Evolutionary conservation across 306 rosid genomes (phyloP), one percentile per base, ranked within the genome.

Genomic region (Pterocarpus macrocarpus): DNA sequence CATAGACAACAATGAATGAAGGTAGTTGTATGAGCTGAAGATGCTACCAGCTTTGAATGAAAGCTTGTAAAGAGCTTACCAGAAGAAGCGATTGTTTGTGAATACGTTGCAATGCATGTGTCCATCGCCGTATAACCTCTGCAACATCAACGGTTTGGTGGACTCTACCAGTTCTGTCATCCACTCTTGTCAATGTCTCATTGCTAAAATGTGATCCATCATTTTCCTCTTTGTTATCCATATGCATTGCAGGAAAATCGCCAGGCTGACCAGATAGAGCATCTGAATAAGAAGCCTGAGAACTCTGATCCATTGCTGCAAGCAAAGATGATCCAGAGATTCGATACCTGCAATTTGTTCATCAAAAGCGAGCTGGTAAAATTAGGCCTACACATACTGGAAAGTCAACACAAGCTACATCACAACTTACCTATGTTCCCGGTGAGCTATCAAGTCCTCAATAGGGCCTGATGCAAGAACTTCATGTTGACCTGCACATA

Each of bases 231-330:
- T 86, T 86, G 75, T 81, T 93, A 85, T 93, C 90, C 81, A 82
- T 63, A 73, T 82, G 87, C 63, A 68, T 76, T 30, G 89, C 65
- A 65, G 85, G 55, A 17, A 84, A 79, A 73, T 89, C 92, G 67
- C 92, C 87, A 22, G 90, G 83, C 75, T 90, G 94, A 78, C 81
- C 86, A 78, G 94, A 76, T 77, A 84, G 83, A 65, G 80, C 88
- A 76, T 95, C 95, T 6, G 94, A 86, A 81, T 85, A 86, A 75
- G 98, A 89, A 84, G 86, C 86, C 88, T 91, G 94, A 78, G 99
- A 92, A 92, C 99, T 96, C 90, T 93, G 98, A 86, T 96, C 97
- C 99, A 96, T 94, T 56, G 99, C 98, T 16, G 99, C 98, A 86
- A 92, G 99, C 87, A 96, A 87, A 87, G 98, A 90, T 75, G 99